These are phyloP conservation scores for Tolypocladium cylindrosporum DNA, from an alignment of 2,329 filamentous ascomycete genomes.

Conservation along the genomic window DNA sequence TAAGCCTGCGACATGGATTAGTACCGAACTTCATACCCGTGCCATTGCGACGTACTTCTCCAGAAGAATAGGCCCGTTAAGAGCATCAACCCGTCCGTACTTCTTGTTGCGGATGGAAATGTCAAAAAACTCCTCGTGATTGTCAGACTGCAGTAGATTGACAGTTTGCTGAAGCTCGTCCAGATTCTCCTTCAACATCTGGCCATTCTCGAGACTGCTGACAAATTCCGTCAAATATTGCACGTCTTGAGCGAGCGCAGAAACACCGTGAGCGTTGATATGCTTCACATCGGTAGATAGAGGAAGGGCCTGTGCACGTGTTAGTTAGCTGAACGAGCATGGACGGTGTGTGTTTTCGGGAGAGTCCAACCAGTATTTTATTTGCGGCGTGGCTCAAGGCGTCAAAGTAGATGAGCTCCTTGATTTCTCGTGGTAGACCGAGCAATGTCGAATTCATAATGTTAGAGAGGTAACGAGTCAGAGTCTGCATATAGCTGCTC, in stretches of 20 bases:
- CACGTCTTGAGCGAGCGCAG: constrained; percentile 73
- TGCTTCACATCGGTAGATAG: constrained; percentile 69
- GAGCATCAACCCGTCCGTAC: constrained; percentile 83
- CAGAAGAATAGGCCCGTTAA: constrained; percentile 80
- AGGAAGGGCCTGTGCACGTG: constrained; percentile 51
- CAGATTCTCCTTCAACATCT: constrained; percentile 79
- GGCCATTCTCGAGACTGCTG: constrained; percentile 68
- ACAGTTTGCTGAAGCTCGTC: constrained; percentile 93
- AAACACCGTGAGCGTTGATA: constrained; percentile 81
- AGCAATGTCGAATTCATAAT: constrained; percentile 95
- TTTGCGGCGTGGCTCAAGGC: constrained; percentile 83
- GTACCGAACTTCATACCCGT: not conserved
- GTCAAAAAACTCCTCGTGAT: constrained; percentile 96
- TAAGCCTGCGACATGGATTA: constrained; percentile 42
- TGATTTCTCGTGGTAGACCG: constrained; percentile 89
- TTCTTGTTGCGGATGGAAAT: constrained; percentile 83
- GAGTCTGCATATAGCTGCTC: constrained; percentile 88
- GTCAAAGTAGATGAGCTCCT: constrained; percentile 96
- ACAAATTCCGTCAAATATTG: constrained; percentile 80
- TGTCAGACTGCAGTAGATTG: constrained; percentile 74
- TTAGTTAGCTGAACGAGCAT: constrained; percentile 6
- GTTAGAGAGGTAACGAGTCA: constrained; percentile 86
- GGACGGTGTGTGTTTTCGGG: not conserved
- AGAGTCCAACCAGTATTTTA: constrained; percentile 56
- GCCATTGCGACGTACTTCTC: constrained; percentile 61